These are phyloP conservation scores for Hibiscus tridactylites DNA, from an alignment of 345 rosid genomes.

Conservation along the genomic window DNA sequence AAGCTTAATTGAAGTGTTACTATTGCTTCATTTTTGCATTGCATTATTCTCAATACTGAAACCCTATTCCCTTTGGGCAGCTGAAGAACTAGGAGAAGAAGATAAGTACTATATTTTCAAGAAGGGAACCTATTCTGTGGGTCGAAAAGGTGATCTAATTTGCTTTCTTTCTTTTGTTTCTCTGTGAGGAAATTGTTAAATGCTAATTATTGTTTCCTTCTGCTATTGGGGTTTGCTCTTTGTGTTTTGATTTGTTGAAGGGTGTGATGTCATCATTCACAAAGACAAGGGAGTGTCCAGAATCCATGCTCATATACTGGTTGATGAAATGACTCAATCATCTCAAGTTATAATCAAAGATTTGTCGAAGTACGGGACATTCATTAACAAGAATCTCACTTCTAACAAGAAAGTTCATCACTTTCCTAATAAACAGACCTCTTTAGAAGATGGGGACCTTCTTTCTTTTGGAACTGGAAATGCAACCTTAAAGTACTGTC, in stretches of 20 bases:
- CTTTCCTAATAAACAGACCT: constrained; percentile 47
- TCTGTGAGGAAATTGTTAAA: not conserved
- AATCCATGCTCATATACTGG: constrained; percentile 65
- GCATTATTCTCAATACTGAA: not conserved
- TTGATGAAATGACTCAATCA: constrained; percentile 42
- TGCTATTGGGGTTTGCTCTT: not conserved
- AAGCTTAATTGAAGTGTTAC: not conserved
- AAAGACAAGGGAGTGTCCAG: constrained; percentile 90
- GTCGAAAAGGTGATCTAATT: constrained; percentile 56
- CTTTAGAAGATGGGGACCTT: constrained; percentile 59
- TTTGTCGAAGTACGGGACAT: constrained; percentile 87
- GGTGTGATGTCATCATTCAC: constrained; percentile 70
- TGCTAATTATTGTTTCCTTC: not conserved
- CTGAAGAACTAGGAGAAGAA: constrained; percentile 42
- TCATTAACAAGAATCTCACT: constrained; percentile 39
- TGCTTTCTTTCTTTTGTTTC: not conserved
- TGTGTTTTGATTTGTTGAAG: constrained; percentile 24
- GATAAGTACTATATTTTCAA: constrained; percentile 51
- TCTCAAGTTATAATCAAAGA: constrained; percentile 52
- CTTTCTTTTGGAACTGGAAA: constrained; percentile 78
- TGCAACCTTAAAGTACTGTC: constrained; percentile 64
- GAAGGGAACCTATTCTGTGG: constrained; percentile 60
- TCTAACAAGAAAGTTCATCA: constrained; percentile 54
- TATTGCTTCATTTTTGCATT: not conserved
- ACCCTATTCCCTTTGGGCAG: not conserved